Evolutionary conservation across 768 basidiomycete species (phyloP), one percentile per base, ranked within the genome.

Genomic region (Dentipellis sp.): DNA sequence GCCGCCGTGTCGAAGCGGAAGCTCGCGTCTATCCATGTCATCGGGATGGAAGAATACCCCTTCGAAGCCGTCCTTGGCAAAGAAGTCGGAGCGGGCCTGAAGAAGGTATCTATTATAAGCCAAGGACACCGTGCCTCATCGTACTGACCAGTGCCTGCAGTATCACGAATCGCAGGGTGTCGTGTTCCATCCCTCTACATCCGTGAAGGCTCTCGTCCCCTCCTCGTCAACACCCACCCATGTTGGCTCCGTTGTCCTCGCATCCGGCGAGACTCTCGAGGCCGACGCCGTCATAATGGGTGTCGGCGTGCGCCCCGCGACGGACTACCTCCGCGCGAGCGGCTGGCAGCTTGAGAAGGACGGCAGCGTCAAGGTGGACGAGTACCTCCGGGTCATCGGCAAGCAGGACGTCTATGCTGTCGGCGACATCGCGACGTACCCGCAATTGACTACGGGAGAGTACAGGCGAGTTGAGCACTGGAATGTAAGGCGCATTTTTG

Each of bases 251-350:
- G 42, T 45, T 7, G 42, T 45, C 2, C 61, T 62, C 35, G 22
- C 53, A n/a, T 57, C 47, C 9, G 61, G 56, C 5, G 63, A 76
- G 21, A 78, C 78, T 3, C 70, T 95, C 47, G 78, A 79, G 0
- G 87, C 86, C 10, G 89, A 93, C 65, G 77, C 86, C 57, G 76
- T 94, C 61, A 74, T 94, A 57, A 84, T 94, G 82, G 93, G 87
- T 34, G 88, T 91, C 16, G 93, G 93, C 55, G 92, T 92, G 19
- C 75, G 76, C 2, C 93, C 92, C 38, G 89, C 90, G 1, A 93
- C 93, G 0, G 73, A 82, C 35, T 91, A 85, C 72, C 69, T 94
- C 60, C 85, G 85, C 65, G 78, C 74, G n/a, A 86, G 82, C 61
- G 80, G 80, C 10, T 76, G 87, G 59, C 70, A 76, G 54, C 66